Conservation (phyloP, 768 basidiomycete species). For the Trametes cinnabarina region DNA sequence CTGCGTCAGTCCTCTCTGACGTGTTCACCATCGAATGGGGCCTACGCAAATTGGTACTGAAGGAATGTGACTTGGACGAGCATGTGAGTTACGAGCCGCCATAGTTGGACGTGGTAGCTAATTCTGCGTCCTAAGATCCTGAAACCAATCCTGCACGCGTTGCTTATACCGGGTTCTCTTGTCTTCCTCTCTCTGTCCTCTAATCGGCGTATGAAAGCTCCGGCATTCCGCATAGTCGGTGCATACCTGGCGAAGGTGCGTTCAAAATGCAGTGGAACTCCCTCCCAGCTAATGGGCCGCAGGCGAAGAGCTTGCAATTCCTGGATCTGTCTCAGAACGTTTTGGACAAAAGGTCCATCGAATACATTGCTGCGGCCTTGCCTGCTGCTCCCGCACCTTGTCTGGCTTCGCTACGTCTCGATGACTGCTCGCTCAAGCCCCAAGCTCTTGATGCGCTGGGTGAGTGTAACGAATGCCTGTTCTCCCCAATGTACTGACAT, state of each 20-base stretch:
- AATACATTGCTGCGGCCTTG: slow-evolving; percentile 75
- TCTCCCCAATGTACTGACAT: background rate
- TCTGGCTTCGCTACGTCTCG: slow-evolving; percentile 78
- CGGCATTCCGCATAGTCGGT: slow-evolving; percentile 77
- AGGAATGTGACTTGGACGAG: slow-evolving; percentile 86
- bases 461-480: slow-evolving; percentile 36
- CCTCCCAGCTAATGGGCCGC: background rate
- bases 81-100: slow-evolving; percentile 45
- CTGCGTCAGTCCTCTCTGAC: slow-evolving; percentile 83
- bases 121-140: slow-evolving; percentile 49
- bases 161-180: slow-evolving; percentile 79
- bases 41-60: slow-evolving; percentile 76
- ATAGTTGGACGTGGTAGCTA: background rate
- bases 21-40: slow-evolving; percentile 94
- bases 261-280: too few relatives aligned
- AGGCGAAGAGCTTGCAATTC: slow-evolving; percentile 80
- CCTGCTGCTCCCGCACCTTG: slow-evolving; percentile 49
- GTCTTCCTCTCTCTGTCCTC: slow-evolving; percentile 84
- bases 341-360: slow-evolving; percentile 81
- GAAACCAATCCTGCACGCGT: slow-evolving; percentile 86
- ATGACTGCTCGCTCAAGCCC: slow-evolving; percentile 78
- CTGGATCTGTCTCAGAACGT: slow-evolving; percentile 86
- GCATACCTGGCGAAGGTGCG: slow-evolving; percentile 74
- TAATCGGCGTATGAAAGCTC: slow-evolving; percentile 74
- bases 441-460: slow-evolving; percentile 78